Evolutionary conservation across 495 filamentous ascomycete genomes (phyloP).

Genomic region (Penicillium ochrochloron): DNA sequence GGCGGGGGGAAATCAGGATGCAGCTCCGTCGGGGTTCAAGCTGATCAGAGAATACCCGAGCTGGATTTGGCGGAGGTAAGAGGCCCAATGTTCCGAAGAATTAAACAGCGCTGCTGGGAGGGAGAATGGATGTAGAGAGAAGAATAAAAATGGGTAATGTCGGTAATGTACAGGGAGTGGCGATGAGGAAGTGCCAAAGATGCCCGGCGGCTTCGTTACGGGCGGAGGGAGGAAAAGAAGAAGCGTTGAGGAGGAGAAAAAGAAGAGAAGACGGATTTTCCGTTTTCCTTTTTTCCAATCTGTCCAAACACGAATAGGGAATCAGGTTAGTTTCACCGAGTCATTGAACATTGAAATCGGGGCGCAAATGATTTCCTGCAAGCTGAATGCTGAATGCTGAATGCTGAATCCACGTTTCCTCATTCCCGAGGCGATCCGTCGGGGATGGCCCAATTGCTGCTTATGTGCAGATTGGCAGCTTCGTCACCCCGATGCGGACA

Average conservation of each 20-base stretch:
- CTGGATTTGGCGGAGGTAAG: constrained; percentile 11
- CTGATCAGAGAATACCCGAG: constrained; percentile 10
- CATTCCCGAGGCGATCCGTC: not conserved
- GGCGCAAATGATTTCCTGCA: not conserved
- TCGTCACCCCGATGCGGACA: constrained; percentile 18
- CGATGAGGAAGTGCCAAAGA: constrained; percentile 17
- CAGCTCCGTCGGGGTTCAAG: not conserved
- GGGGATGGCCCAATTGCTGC: not conserved
- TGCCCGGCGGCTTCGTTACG: constrained; percentile 14
- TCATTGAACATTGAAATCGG: constrained; percentile 4
- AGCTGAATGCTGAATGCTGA: not conserved
- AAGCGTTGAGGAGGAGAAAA: constrained; percentile 13
- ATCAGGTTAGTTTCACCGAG: constrained; percentile 14
- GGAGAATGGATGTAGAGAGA: constrained; percentile 19
- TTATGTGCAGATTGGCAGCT: not conserved
- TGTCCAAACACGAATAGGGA: not conserved
- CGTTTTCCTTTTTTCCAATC: not conserved
- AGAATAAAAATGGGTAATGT: constrained; percentile 20
- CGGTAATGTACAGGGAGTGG: constrained; percentile 21
- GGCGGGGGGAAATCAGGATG: not conserved
- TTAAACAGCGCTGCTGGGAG: constrained; percentile 28
- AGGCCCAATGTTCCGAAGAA: constrained; percentile 3
- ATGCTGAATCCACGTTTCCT: not conserved
- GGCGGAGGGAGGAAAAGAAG: constrained; percentile 9
- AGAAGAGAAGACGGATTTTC: constrained; percentile 18